Base-by-base conservation (phyloP, 495 filamentous ascomycete species). In the Penicillium lagena region DNA sequence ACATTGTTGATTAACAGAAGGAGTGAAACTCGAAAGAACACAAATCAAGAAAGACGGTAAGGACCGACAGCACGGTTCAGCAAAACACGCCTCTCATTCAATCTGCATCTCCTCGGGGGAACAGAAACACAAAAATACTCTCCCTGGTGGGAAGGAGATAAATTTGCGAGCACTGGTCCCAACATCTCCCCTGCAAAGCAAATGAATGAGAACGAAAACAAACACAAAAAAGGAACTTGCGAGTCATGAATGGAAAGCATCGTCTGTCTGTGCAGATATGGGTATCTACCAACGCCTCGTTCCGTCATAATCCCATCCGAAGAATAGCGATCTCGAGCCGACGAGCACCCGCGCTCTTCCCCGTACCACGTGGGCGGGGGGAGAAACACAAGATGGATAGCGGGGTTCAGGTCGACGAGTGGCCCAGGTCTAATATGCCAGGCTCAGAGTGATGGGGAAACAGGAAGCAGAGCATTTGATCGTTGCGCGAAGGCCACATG, bases 281-380 rank as follows among this genome's bases (percentile, higher is more conserved):
- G 70, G 70, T 73, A 73, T 73, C 68, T 72, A 67, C 59, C 65
- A 71, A 72, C 67, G 67, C 70, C 67, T 64, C 67, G 63, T 69
- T 67, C 65, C 66, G 49, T 70, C 67, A 63, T 70, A 55, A 68
- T 68, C 61, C 68, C 55, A 55, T 60, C 59, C 58, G 55, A 43
- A 59, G 50, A 49, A 60, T 56, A 63, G 46, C 58, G 51, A 60
- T 60, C 22, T 22, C 58, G 55, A 59, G 46, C 48, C 50, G 44
- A 43, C 37, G 46, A 60, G 45, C 39, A 43, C 38, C 47, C 55
- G 48, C 55, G 52, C 54, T 55, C 51, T 47, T 54, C 56, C 45
- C 49, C 49, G 35, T 34, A 58, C 45, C 55, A 52, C 47, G 42
- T 44, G 49, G 43, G 45, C 46, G 42, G 39, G 42, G 41, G 22